Base-by-base conservation (phyloP, 1,284 basidiomycete genomes). In the Gastroboletus turbinatus region DNA sequence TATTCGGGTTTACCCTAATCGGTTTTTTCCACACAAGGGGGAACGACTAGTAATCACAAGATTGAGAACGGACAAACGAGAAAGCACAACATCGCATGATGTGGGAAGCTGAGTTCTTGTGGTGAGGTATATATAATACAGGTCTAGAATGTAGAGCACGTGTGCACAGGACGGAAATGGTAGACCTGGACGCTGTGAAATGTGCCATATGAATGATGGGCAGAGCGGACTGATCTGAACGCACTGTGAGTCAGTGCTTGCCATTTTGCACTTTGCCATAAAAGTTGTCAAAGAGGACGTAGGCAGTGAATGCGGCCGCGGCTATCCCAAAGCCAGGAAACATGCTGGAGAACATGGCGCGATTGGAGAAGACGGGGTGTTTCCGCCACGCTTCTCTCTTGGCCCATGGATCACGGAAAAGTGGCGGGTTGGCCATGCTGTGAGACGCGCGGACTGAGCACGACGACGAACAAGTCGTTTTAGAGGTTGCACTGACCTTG, bases 251-350 rank as follows among this genome's bases (percentile, higher is more conserved):
- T 70, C 48, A 74, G 40, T 74, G 68, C 27, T 54, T 62, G 55
- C 79, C 74, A 16, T 73, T 67, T 25, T 67, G 60, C 40, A 72
- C 69, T 59, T 75, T 74, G 53, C 62, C 65, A 60, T 81, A 78
- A 25, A 88, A 50, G 64, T 88, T 93, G 74, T 97, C 94, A 50
- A 82, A 90, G 53, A 91, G 77, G 47, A 97, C 93, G 68, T 96
- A 98, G 59, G 83, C 87, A 35, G 92, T 87, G 78, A 98, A 98
- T 2, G 93, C 90, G 59, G 90, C 92, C 55, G 93, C 81, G 40
- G 91, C 95, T 58, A 92, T 92, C 53, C 94, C 94, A 68, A 98
- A 91, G 39, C 95, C 95, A 49, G 95, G 95, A 75, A 97, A 94
- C 63, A 95, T 73, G 77, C 83, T 90, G 65, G 86, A 82, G 75